Conservation (phyloP, 2,329 filamentous ascomycete genomes). For the Monosporascus sp. region DNA sequence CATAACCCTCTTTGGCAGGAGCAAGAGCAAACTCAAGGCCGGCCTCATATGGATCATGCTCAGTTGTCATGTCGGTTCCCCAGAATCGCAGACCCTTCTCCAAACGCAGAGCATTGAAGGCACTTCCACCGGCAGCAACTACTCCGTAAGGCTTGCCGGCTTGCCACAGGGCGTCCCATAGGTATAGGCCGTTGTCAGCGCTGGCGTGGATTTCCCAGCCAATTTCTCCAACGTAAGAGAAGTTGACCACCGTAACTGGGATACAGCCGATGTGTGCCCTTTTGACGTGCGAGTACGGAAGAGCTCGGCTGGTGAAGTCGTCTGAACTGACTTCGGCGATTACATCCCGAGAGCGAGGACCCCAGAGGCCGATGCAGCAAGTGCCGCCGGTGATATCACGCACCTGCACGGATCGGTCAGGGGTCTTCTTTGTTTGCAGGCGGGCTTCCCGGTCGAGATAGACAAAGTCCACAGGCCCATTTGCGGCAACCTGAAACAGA, state of each 20-base stretch:
- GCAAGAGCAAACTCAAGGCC: conserved; percentile 48
- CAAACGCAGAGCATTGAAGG: conserved; percentile 52
- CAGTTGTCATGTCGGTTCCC: conserved; percentile 53
- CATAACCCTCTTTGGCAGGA: conserved; percentile 39
- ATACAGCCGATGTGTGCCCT: conserved; percentile 45
- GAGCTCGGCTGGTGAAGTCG: conserved; percentile 37
- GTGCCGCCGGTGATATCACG: conserved; percentile 55
- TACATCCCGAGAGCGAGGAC: conserved; percentile 48
- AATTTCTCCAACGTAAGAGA: conserved; percentile 56
- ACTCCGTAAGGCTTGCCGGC: conserved; percentile 50
- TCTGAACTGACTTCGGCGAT: conserved; percentile 37
- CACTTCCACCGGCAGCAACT: conserved; percentile 51
- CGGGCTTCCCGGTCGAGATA: conserved; percentile 51
- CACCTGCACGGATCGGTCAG: conserved; percentile 42
- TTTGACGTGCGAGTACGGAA: conserved; percentile 47
- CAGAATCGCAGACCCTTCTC: conserved; percentile 55
- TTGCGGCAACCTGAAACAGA: conserved; percentile 50
- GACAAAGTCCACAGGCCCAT: conserved; percentile 46
- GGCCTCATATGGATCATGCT: conserved; percentile 56
- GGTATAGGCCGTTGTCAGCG: conserved; percentile 49
- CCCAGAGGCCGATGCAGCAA: conserved; percentile 59
- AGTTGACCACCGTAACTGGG: conserved; percentile 48
- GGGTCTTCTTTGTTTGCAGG: conserved; percentile 33
- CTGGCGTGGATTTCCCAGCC: conserved; percentile 60
- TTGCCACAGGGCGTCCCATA: conserved; percentile 54